Evolutionary conservation across 768 basidiomycete species (phyloP).

Genomic region (Cytidiella melzeri): DNA sequence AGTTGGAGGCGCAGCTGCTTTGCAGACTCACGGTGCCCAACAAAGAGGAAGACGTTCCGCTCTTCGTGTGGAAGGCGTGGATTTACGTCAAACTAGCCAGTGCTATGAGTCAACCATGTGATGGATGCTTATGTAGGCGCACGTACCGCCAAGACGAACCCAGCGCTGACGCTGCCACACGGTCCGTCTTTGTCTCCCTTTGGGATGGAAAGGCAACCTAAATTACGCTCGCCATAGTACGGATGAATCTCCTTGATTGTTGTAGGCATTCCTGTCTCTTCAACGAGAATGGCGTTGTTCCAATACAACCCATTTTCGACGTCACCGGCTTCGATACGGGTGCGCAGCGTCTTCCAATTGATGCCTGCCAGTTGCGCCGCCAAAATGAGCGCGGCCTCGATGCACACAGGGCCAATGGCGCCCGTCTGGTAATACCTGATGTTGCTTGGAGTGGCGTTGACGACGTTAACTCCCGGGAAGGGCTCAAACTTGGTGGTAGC

Average conservation of each 20-base stretch:
- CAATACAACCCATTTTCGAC: background rate
- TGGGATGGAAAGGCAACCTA: too few species aligned
- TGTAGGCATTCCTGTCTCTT: background rate
- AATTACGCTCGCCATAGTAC: too few species aligned
- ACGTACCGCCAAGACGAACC: background rate
- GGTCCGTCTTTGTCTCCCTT: too few species aligned
- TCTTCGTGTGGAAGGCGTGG: background rate
- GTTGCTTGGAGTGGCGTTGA: too few species aligned
- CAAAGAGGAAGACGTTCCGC: background rate
- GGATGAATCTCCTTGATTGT: background rate
- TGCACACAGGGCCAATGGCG: too few species aligned
- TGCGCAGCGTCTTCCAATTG: background rate
- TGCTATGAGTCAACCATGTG: too few species aligned
- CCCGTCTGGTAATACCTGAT: too few species aligned
- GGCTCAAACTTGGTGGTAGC: too few species aligned
- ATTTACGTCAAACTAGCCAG: background rate
- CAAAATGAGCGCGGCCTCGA: background rate
- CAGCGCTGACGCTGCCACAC: background rate
- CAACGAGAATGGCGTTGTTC: background rate
- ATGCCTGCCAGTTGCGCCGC: background rate
- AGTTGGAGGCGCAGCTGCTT: background rate
- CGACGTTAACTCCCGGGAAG: too few species aligned
- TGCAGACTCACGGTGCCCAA: background rate
- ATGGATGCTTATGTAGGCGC: background rate
- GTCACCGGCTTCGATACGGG: too few species aligned